Base-by-base conservation (phyloP, 306 rosid genomes). In the Medicago ruthenica region DNA sequence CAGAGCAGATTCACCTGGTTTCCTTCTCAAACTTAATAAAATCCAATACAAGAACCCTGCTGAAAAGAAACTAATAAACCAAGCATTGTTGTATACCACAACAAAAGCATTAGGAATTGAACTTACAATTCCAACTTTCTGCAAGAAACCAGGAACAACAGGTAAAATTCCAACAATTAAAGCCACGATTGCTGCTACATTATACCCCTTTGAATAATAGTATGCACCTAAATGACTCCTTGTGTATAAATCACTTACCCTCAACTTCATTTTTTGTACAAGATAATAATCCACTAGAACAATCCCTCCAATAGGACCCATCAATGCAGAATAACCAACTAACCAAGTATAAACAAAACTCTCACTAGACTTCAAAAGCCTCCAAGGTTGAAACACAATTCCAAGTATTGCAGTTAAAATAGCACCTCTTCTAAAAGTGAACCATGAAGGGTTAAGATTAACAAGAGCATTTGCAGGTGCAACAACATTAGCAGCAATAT, bases 261-360 rank as follows among this genome's bases (percentile, higher is more conserved):
- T 76, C 53, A 93, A 86, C 0, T 75, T 44, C 8, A 84, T 82
- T n/a, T 66, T 21, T 3, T 20, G 83, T 7, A 93, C 12, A 17
- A 93, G 79, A 69, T 93, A 93, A 76, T 91, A 93, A 85, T 93
- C 98, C 0, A 81, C 84, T 1, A 91, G 67, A 73, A 93, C 57
- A 58, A 93, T 86, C 34, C 94, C 96, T 13, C 88, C 96, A 70
- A 91, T 88, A 7, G 98, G 98, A 68, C 96, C 98, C 84, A 88
- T 44, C 16, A 91, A 58, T 3, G 98, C 97, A 36, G 98, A 93
- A 70, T 93, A 88, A n/a, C 98, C 96, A 69, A 93, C 88, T 15
- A 93, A 85, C 98, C 98, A 93, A 7, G 96, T 91, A 37, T 91
- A 89, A 2, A 93, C 98, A 74, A 91, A 93, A 81, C 96, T 89